phyloP scores from a whole-genome alignment of 768 basidiomycete genomes.

The Thelephora aurantiotincta region DNA sequence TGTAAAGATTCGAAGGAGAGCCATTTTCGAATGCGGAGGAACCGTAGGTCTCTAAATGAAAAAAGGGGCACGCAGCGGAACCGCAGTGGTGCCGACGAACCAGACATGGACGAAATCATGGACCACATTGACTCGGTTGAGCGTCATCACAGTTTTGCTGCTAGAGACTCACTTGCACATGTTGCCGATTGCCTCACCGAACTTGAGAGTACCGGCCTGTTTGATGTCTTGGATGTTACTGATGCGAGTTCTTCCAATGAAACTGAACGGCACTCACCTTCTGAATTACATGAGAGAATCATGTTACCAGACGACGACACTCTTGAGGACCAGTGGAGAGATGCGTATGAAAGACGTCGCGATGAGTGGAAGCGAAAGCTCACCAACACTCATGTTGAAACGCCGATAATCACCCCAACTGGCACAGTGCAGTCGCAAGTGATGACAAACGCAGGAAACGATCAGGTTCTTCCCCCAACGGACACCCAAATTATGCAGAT shows the following conservation, averaged over 20 bases:
- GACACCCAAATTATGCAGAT: neutral
- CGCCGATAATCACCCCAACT: neutral
- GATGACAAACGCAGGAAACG: neutral
- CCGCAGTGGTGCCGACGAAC: neutral
- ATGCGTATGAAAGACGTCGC: too few species aligned
- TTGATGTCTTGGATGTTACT: too few species aligned
- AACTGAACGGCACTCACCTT: too few species aligned
- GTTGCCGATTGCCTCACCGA: too few species aligned
- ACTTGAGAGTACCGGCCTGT: too few species aligned
- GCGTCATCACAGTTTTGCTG: too few species aligned
- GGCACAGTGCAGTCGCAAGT: neutral
- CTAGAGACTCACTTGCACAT: too few species aligned
- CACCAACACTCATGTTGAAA: neutral
- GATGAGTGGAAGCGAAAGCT: neutral
- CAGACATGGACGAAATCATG: neutral
- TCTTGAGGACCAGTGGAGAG: too few species aligned
- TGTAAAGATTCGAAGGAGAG: constrained; percentile 22
- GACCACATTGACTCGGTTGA: too few species aligned
- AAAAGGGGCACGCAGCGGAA: neutral
- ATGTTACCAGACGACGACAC: too few species aligned
- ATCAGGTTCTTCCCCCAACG: neutral
- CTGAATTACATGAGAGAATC: too few species aligned
- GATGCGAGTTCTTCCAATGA: neutral
- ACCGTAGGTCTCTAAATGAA: neutral
- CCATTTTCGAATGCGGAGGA: constrained; percentile 13